Conservation (phyloP, 441 rosid genomes). For the Mallotus repandus region DNA sequence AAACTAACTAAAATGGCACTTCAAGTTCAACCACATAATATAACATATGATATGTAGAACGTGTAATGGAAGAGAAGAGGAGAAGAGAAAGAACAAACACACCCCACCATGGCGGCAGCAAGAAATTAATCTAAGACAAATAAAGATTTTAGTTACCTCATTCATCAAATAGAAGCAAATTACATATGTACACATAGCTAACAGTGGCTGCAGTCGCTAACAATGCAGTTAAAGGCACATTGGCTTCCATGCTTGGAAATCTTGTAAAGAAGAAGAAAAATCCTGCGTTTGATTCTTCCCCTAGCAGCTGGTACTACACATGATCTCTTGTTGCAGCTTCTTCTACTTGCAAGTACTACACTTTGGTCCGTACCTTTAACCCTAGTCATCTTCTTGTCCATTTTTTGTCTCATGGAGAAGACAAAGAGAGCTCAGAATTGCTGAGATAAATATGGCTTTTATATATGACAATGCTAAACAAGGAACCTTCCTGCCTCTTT, state of each 20-base stretch:
- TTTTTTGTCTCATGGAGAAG: neutral
- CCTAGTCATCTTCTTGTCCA: neutral
- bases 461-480: neutral
- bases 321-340: neutral
- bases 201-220: slow-evolving; percentile 5
- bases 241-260: neutral
- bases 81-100: no score
- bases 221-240: neutral
- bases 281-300: neutral
- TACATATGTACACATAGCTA: neutral
- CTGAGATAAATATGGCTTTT: neutral
- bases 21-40: no score
- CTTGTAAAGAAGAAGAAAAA: neutral
- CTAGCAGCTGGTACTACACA: neutral
- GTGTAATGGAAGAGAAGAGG: no score
- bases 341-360: neutral
- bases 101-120: no score
- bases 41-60: no score
- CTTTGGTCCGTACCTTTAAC: neutral
- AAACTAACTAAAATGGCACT: no score
- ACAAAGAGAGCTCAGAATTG: neutral
- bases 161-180: no score
- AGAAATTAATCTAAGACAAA: no score
- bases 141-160: no score
- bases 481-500: slow-evolving; percentile 6